Evolutionary conservation across 2,329 filamentous ascomycete species (phyloP).

Genomic region (Onygena corvina): DNA sequence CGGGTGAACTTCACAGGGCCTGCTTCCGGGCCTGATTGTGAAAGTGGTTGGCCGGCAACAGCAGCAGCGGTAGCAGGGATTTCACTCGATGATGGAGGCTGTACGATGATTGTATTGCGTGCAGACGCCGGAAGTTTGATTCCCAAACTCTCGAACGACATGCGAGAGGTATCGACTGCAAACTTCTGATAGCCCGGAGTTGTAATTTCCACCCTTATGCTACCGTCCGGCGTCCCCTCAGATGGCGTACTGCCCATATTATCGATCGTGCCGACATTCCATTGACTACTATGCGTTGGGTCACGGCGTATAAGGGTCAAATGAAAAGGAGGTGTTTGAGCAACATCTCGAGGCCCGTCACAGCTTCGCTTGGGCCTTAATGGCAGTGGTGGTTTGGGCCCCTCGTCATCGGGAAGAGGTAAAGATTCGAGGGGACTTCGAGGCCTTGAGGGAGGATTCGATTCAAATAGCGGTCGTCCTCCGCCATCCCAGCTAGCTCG

Average conservation of each 20-base stretch:
- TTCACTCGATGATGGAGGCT: background rate
- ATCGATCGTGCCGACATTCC: slow-evolving; percentile 60
- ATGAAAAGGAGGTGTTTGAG: slow-evolving; percentile 20
- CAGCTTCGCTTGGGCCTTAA: slow-evolving; percentile 7
- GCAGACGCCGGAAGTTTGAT: slow-evolving; percentile 14
- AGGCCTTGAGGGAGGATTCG: slow-evolving; percentile 3
- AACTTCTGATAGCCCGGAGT: slow-evolving; percentile 52
- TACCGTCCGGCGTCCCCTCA: slow-evolving; percentile 16
- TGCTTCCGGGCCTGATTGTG: background rate
- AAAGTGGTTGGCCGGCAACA: background rate
- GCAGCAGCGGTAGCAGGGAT: background rate
- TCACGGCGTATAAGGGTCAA: slow-evolving; percentile 61
- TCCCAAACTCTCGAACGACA: slow-evolving; percentile 26
- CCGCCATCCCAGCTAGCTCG: slow-evolving; percentile 10
- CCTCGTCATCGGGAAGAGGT: slow-evolving; percentile 1
- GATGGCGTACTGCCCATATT: slow-evolving; percentile 20
- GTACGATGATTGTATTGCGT: background rate
- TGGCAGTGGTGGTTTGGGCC: background rate
- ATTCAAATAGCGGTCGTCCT: background rate
- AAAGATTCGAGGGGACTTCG: background rate
- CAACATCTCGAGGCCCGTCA: slow-evolving; percentile 3
- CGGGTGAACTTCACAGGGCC: slow-evolving; percentile 13
- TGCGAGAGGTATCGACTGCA: slow-evolving; percentile 27
- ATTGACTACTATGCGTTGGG: slow-evolving; percentile 55
- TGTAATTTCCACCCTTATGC: slow-evolving; percentile 44